Conservation (phyloP, 2,329 filamentous ascomycete genomes). For the Zymoseptoria pseudotritici region DNA sequence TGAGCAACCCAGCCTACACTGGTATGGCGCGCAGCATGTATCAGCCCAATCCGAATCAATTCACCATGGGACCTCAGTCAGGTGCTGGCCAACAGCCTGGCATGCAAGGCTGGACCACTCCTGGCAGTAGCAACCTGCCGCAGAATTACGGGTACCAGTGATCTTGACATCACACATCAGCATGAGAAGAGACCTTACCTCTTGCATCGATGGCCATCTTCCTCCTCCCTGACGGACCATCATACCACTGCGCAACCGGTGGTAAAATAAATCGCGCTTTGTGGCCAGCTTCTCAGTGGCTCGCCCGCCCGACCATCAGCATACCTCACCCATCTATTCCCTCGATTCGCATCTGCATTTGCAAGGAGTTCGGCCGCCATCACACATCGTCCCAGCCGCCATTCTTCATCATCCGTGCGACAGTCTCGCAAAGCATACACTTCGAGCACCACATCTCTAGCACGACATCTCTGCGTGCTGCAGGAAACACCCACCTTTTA, state of each 20-base stretch:
- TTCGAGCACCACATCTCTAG: neutral
- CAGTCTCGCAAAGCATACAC: neutral
- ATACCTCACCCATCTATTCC: neutral
- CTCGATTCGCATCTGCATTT: neutral
- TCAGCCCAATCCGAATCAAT: constrained; percentile 41
- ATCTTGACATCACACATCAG: neutral
- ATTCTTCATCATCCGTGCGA: neutral
- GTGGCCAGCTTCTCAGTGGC: neutral
- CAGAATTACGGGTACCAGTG: constrained; percentile 26
- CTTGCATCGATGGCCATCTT: neutral
- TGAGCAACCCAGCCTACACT: constrained; percentile 37
- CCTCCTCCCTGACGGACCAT: neutral
- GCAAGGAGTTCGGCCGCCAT: neutral
- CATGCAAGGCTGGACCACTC: constrained; percentile 46
- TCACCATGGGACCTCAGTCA: constrained; percentile 27
- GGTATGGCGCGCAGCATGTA: constrained; percentile 44
- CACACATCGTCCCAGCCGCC: neutral
- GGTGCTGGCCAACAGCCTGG: constrained; percentile 42
- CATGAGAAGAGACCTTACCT: neutral
- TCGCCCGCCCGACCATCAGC: neutral
- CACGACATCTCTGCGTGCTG: neutral
- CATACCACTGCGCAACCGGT: neutral
- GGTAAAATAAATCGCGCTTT: neutral
- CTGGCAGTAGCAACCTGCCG: constrained; percentile 33
- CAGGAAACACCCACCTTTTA: neutral